Evolutionary conservation across 2,329 filamentous ascomycete species (phyloP).

Genomic region (Talaromyces sp.): DNA sequence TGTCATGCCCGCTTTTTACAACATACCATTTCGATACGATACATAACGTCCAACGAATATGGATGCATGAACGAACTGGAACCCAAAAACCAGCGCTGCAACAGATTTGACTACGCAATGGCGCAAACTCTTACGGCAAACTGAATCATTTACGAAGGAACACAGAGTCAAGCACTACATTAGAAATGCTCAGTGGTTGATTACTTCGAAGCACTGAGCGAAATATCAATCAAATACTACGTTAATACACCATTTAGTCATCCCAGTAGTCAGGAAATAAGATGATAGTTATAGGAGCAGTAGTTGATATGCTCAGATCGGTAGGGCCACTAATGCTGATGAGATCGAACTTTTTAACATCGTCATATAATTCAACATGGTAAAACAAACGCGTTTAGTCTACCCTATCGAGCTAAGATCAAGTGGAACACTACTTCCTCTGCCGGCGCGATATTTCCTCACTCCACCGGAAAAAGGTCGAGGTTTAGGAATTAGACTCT

Average conservation of each 20-base stretch:
- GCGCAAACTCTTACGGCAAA: background rate
- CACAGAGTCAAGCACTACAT: background rate
- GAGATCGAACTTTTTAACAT: background rate
- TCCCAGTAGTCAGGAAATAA: background rate
- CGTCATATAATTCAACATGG: background rate
- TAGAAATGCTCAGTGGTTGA: background rate
- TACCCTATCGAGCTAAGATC: conserved; percentile 56
- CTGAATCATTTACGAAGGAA: background rate
- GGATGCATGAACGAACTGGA: background rate
- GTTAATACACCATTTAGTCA: background rate
- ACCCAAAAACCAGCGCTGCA: background rate
- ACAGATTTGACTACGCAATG: background rate
- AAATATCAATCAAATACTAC: background rate
- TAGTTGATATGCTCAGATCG: too few relatives aligned
- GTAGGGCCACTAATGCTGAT: background rate
- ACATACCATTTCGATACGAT: background rate
- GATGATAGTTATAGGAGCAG: background rate
- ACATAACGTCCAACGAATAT: background rate
- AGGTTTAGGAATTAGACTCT: conserved; percentile 76
- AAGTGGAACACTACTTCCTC: conserved; percentile 88
- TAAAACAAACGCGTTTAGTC: conserved; percentile 14
- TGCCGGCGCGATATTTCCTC: conserved; percentile 80
- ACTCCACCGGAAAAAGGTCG: conserved; percentile 69
- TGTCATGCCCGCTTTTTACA: background rate
- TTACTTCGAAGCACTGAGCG: background rate